phyloP scores from a whole-genome alignment of 148 eudicot genomes.

The Polygonum aviculare region DNA sequence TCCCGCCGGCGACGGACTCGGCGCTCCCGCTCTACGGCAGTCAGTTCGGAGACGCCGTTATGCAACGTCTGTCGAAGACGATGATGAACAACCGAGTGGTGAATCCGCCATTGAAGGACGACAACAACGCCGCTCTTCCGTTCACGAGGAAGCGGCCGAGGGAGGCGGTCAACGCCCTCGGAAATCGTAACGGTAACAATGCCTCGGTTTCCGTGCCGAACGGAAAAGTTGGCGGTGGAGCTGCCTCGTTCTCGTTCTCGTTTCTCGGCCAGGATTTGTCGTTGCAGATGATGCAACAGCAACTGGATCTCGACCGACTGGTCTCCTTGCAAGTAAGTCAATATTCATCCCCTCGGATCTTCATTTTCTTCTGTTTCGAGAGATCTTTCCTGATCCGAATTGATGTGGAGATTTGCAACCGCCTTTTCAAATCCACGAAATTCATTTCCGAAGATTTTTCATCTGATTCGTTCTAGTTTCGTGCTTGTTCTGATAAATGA shows the following conservation, averaged over 20 bases:
- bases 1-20: neutral
- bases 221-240: slow-evolving; percentile 5
- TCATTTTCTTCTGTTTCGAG: neutral
- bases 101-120: slow-evolving; percentile 30
- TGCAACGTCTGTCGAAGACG: neutral
- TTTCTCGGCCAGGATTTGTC: slow-evolving; percentile 70
- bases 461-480: neutral
- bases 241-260: slow-evolving; percentile 16
- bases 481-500: neutral
- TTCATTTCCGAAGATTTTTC: neutral
- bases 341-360: neutral
- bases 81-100: neutral
- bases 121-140: slow-evolving; percentile 25
- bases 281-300: slow-evolving; percentile 49
- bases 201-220: slow-evolving; percentile 11
- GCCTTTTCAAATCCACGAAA: neutral
- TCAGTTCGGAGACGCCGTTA: too few species aligned
- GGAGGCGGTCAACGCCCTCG: slow-evolving; percentile 9
- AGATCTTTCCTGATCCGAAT: neutral
- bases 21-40: neutral
- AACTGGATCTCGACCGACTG: slow-evolving; percentile 52
- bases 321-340: slow-evolving; percentile 57
- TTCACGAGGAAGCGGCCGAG: slow-evolving; percentile 43
- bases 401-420: neutral
- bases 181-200: neutral